Evolutionary conservation across 1,284 basidiomycete species (phyloP).

Genomic region (Grifola frondosa): DNA sequence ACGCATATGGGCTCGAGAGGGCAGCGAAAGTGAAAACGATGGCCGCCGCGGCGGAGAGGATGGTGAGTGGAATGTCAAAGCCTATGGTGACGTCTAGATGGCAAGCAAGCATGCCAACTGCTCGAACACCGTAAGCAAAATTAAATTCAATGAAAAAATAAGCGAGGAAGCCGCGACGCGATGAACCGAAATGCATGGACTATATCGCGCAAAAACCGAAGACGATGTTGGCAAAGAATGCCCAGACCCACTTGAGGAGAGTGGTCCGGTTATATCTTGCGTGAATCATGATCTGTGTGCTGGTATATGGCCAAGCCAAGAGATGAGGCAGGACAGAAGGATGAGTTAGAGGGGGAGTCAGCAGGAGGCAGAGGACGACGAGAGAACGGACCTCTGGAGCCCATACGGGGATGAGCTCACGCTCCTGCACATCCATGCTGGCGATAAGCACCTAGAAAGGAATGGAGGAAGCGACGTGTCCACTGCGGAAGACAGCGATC

Average conservation of each 20-base stretch:
- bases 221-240: constrained; percentile 23
- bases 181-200: constrained; percentile 30
- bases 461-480: too few species aligned
- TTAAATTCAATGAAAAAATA: background rate
- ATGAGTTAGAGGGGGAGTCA: constrained; percentile 18
- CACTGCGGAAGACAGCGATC: too few species aligned
- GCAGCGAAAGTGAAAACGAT: constrained; percentile 26
- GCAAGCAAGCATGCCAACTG: constrained; percentile 29
- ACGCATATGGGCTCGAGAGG: constrained; percentile 19
- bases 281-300: constrained; percentile 28
- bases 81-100: constrained; percentile 22
- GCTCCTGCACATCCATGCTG: too few species aligned
- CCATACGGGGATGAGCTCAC: constrained; percentile 23
- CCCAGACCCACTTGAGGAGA: constrained; percentile 21
- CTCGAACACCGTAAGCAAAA: background rate
- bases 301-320: constrained; percentile 28
- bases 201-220: constrained; percentile 29
- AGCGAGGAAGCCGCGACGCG: background rate
- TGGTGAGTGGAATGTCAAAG: constrained; percentile 23
- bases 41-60: constrained; percentile 25
- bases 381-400: constrained; percentile 20
- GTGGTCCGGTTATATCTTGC: constrained; percentile 22
- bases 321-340: constrained; percentile 25
- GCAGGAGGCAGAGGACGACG: background rate
- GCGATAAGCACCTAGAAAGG: too few species aligned